Evolutionary conservation across 78 protist species (phyloP).

Genomic region (Speleostelium caveatum): DNA sequence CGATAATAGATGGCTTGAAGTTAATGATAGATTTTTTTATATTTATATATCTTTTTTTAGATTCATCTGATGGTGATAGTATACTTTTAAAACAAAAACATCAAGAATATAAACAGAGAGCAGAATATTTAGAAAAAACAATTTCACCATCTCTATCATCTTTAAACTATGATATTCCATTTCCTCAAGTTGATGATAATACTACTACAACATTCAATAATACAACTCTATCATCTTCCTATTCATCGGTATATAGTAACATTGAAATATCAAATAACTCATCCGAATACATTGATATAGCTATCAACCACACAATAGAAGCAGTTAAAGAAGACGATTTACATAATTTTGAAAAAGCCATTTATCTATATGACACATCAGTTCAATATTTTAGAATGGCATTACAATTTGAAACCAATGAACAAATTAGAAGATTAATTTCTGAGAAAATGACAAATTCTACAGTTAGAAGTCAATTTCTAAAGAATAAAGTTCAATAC

Average conservation of each 20-base stretch:
- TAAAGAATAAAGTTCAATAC: conserved; percentile 61
- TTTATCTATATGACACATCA: conserved; percentile 32
- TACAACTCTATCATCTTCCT: background rate
- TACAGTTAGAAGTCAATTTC: conserved; percentile 9
- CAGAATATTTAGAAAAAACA: conserved; percentile 7
- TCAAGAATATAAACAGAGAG: conserved; percentile 56
- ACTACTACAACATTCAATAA: conserved; percentile 4
- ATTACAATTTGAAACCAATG: conserved; percentile 24
- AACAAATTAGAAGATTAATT: conserved; percentile 24
- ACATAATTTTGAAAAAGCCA: conserved; percentile 55
- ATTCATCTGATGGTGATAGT: conserved; percentile 59
- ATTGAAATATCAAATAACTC: conserved; percentile 28
- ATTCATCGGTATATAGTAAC: background rate
- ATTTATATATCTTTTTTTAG: too few species aligned
- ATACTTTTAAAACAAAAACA: conserved; percentile 51
- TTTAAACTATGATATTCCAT: background rate
- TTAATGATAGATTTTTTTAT: too few species aligned
- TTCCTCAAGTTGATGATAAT: conserved; percentile 24
- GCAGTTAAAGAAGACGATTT: conserved; percentile 65
- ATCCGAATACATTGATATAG: conserved; percentile 53
- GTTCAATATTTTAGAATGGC: conserved; percentile 38
- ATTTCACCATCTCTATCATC: background rate
- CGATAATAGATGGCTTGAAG: too few species aligned
- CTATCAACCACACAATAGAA: conserved; percentile 34
- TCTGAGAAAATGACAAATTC: conserved; percentile 40